A percentile compares a stretch with the other conserved stretches of the same genome.
These are phyloP conservation scores for Pseudopithomyces maydicus DNA, from an alignment of 2,329 filamentous ascomycete species.

Conservation along the genomic window DNA sequence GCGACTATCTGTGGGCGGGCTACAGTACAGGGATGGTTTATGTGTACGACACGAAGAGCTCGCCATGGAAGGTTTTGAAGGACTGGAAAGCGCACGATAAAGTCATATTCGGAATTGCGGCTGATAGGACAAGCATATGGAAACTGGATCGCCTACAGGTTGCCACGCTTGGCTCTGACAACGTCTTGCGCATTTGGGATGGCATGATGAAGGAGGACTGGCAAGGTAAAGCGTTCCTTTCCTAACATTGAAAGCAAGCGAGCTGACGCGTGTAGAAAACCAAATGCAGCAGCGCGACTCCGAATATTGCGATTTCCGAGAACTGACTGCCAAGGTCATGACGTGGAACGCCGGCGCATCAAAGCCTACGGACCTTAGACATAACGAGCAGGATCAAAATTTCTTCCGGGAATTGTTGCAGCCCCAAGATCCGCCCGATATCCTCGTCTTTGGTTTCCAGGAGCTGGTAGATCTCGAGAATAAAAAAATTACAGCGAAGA, in stretches of 20 bases:
- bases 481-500: conserved; percentile 96
- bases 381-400: conserved; percentile 69
- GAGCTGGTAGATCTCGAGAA: conserved; percentile 98
- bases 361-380: conserved; percentile 81
- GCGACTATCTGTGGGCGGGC: conserved; percentile 85
- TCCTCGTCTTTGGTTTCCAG: conserved; percentile 95
- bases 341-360: conserved; percentile 98
- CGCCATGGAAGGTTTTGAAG: conserved; percentile 90
- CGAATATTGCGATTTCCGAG: conserved; percentile 84
- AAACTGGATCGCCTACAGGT: conserved; percentile 84
- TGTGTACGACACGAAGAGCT: conserved; percentile 81
- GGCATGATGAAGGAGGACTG: conserved; percentile 92
- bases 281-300: conserved; percentile 84
- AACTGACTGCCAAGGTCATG: conserved; percentile 79
- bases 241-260: conserved; percentile 13
- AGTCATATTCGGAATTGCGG: conserved; percentile 76
- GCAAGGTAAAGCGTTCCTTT: conserved; percentile 61
- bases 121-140: conserved; percentile 83
- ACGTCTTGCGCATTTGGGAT: conserved; percentile 85
- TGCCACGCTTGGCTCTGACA: conserved; percentile 85
- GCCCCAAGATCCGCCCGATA: conserved; percentile 79
- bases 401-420: conserved; percentile 84
- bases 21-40: conserved; percentile 95
- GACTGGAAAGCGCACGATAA: conserved; percentile 93
- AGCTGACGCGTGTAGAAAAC: conserved; percentile 59